Evolutionary conservation across 2,329 filamentous ascomycete species (phyloP).

Genomic region (Rachicladosporium sp.): DNA sequence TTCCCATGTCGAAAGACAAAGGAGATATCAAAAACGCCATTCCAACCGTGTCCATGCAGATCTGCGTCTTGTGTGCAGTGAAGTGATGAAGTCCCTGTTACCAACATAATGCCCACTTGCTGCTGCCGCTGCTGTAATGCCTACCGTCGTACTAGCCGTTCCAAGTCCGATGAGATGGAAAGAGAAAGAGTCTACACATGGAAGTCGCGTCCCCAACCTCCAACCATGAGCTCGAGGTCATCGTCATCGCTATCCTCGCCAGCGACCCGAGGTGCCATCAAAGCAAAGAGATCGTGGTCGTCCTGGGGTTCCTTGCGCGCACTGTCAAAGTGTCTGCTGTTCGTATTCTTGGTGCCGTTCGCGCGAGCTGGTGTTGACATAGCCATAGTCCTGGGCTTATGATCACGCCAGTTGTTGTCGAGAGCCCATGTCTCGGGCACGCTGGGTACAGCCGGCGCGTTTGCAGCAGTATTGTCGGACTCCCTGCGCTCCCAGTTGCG

Average conservation of each 20-base stretch:
- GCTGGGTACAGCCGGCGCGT: conserved; percentile 6
- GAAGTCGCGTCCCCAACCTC: conserved; percentile 4
- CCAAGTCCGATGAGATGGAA: neutral
- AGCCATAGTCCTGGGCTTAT: conserved; percentile 15
- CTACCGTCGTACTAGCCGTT: neutral
- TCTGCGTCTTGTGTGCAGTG: no score
- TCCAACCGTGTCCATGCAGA: no score
- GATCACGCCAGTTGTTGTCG: conserved; percentile 39
- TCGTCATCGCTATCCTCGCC: conserved; percentile 4
- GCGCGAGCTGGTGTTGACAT: no score
- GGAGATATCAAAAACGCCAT: no score
- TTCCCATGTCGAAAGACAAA: no score
- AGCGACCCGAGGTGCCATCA: no score
- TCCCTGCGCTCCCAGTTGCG: conserved; percentile 22
- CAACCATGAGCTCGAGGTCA: conserved; percentile 6
- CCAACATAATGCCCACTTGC: no score
- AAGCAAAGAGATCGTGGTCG: no score
- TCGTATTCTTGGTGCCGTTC: no score
- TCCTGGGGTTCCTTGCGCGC: no score
- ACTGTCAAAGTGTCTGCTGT: conserved; percentile 2
- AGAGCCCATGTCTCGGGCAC: conserved; percentile 27
- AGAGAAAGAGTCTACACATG: conserved; percentile 1
- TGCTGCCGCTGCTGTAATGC: no score
- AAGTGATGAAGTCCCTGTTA: no score
- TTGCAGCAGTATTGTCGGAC: conserved; percentile 9